Percentiles rank a stretch among this genome's conserved stretches.
Conservation (phyloP, 371 early-diverging fungal genomes). For the Mucor ambiguus region DNA sequence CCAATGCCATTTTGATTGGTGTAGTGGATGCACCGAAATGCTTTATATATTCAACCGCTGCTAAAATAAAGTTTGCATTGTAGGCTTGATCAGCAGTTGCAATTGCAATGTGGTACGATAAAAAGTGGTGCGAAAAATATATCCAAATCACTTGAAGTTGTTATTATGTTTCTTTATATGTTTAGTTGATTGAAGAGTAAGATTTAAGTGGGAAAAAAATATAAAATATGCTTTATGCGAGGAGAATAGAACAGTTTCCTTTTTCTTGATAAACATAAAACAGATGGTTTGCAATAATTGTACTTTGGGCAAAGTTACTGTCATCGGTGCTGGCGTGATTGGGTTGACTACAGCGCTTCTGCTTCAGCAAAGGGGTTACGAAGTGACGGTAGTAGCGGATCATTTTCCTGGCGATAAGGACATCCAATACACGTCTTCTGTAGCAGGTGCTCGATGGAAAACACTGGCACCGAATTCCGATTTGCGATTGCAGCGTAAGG, state of each 20-base stretch:
- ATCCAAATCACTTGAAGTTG: no score
- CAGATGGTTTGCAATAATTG: neutral
- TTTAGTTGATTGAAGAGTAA: no score
- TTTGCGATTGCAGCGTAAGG: conserved; percentile 44
- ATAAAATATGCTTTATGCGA: no score
- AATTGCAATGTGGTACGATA: neutral
- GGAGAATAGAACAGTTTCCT: neutral
- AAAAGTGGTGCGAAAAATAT: neutral
- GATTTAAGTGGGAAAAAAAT: no score
- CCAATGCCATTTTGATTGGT: neutral
- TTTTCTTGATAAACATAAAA: neutral
- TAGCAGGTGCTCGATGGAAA: conserved; percentile 80
- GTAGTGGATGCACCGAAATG: no score
- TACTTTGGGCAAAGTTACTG: conserved; percentile 25
- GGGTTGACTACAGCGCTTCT: conserved; percentile 70
- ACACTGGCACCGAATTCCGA: conserved; percentile 54
- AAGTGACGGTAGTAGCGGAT: conserved; percentile 60
- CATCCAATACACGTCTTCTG: conserved; percentile 72
- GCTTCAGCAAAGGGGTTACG: conserved; percentile 52
- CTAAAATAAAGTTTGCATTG: no score
- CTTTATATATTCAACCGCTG: no score
- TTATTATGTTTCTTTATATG: no score
- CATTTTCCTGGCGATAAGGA: conserved; percentile 55
- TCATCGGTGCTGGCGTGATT: conserved; percentile 78
- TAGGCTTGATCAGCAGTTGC: no score